These are phyloP conservation scores for Pelargonium nanum DNA, from an alignment of 345 rosid species.

Conservation along the genomic window DNA sequence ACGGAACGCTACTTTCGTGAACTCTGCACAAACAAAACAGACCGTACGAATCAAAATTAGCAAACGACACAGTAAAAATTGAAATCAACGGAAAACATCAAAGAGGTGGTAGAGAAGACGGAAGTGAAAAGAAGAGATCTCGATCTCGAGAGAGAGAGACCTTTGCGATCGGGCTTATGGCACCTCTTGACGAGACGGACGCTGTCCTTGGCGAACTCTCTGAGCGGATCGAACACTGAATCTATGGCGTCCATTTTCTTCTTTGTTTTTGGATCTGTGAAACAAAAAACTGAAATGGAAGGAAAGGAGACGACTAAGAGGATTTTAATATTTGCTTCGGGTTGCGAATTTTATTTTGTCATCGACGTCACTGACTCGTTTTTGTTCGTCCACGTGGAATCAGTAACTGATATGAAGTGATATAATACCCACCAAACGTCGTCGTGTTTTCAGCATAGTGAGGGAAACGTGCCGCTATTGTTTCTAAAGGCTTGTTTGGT, in stretches of 20 bases:
- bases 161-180: not conserved
- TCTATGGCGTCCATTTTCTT: not conserved
- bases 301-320: too few relatives aligned
- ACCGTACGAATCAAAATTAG: not conserved
- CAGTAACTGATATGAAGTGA: too few relatives aligned
- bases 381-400: too few relatives aligned
- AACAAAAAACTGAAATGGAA: too few relatives aligned
- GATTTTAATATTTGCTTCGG: too few relatives aligned
- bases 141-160: not conserved
- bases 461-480: too few relatives aligned
- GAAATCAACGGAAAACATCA: not conserved
- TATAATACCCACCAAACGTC: too few relatives aligned
- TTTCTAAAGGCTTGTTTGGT: too few relatives aligned
- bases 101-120: not conserved
- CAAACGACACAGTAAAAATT: not conserved
- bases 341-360: too few relatives aligned
- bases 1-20: slow-evolving; percentile 23
- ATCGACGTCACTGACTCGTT: too few relatives aligned
- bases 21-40: slow-evolving; percentile 8
- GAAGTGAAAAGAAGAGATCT: not conserved
- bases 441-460: too few relatives aligned
- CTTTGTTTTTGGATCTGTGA: too few relatives aligned
- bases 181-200: not conserved
- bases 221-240: not conserved
- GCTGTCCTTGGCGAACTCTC: not conserved